Evolutionary conservation across 2,329 filamentous ascomycete species (phyloP), one percentile per base, ranked within the genome.

Genomic region (Aureobasidium leucospermi): DNA sequence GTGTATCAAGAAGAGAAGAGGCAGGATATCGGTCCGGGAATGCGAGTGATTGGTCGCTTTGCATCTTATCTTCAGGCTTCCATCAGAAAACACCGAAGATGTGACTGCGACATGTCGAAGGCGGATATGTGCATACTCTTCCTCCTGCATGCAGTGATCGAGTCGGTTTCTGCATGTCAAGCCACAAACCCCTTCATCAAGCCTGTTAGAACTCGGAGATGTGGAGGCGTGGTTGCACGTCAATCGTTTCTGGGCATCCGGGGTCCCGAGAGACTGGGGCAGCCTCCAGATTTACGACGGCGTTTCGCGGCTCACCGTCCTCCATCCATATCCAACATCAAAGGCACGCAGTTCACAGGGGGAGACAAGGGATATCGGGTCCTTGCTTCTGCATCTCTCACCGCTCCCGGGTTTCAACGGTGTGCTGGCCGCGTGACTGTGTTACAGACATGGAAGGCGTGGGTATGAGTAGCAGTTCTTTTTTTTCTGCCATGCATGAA

Each of bases 401-500:
- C 52, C 52, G 52, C 52, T 31, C 51, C 38, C 31, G 34, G 19
- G 28, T 11, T 9, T 31, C 36, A 47, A 56, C 52, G 52, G 52
- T 41, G 48, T 41, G 51, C 15, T 23, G 29, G 39, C 51, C 51
- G 28, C 51, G 39, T 55, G 51, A 55, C 51, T 34, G 38, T 55
- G 29, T 23, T 42, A 32, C 51, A 38, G 16, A 29, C 19, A 23
- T n/a, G 13, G n/a, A 15, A 52, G 23, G 34, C 48, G 10, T 16
- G 34, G 36, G 48, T 36, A 36, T 13, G 8, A 9, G 34, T 23
- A 42, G 15, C 39, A 32, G 28, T 43, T 32, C 28, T 52, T 52
- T 52, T 52, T 52, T 48, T 52, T 39, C 36, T 55, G 39, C 15
- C 49, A 53, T 55, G 52, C 52, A 56, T 56, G 41, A 46, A 56